Percentiles rank a stretch among this genome's conserved stretches.
These are phyloP conservation scores for Metarhizium guizhouense DNA, from an alignment of 2,329 filamentous ascomycete genomes.

Conservation along the genomic window DNA sequence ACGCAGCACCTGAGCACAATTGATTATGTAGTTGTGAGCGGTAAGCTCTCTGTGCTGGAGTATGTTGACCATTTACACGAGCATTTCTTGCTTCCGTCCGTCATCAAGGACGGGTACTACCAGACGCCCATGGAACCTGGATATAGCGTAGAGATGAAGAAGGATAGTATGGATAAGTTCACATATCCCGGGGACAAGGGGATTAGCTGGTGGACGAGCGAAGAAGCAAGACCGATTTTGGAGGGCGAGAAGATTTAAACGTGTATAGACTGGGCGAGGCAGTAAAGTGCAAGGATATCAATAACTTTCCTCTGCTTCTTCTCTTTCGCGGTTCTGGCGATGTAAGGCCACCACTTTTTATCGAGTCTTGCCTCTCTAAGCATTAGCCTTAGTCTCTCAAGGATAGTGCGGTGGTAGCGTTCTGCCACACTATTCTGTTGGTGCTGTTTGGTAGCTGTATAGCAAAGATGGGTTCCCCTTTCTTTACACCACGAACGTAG, in stretches of 20 bases:
- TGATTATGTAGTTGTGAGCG: slow-evolving; percentile 81
- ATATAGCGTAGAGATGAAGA: slow-evolving; percentile 91
- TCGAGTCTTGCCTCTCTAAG: too few species aligned
- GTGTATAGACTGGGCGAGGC: not conserved
- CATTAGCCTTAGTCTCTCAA: too few species aligned
- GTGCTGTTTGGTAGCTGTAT: too few species aligned
- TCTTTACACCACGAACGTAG: too few species aligned
- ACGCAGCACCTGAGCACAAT: slow-evolving; percentile 89
- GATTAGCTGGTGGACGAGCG: slow-evolving; percentile 78
- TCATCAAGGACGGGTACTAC: slow-evolving; percentile 80
- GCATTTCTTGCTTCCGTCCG: slow-evolving; percentile 76
- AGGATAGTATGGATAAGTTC: slow-evolving; percentile 73
- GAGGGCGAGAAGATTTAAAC: slow-evolving; percentile 48
- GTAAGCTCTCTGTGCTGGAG: slow-evolving; percentile 74
- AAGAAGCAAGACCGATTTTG: slow-evolving; percentile 68
- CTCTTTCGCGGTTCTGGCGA: too few species aligned
- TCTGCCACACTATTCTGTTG: too few species aligned
- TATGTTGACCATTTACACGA: slow-evolving; percentile 92
- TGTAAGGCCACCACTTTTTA: too few species aligned
- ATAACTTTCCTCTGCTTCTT: too few species aligned
- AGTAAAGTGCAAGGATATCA: not conserved
- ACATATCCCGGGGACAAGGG: slow-evolving; percentile 68
- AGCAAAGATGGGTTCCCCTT: too few species aligned
- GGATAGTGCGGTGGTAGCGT: too few species aligned
- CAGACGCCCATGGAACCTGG: slow-evolving; percentile 75